Evolutionary conservation across 2,329 filamentous ascomycete species (phyloP).

Genomic region (Colletotrichum cuscutae): DNA sequence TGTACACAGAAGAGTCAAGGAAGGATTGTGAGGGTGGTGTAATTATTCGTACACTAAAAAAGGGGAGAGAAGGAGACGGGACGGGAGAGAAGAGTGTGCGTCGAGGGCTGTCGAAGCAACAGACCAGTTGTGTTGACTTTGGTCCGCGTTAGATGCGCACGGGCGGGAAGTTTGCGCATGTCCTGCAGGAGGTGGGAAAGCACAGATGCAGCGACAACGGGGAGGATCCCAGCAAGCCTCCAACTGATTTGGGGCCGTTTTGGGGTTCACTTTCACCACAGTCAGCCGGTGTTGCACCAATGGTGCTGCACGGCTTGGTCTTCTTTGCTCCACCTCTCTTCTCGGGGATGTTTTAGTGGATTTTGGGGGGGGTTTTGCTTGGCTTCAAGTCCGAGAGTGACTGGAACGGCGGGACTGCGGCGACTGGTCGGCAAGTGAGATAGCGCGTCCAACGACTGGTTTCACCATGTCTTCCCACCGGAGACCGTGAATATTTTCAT

Average conservation of each 20-base stretch:
- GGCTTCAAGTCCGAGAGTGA: slow-evolving; percentile 10
- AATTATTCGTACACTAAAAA: slow-evolving; percentile 15
- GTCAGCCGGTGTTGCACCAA: background rate
- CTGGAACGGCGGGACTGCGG: slow-evolving; percentile 15
- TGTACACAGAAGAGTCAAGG: background rate
- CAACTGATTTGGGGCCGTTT: background rate
- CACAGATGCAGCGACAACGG: slow-evolving; percentile 25
- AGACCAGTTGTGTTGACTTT: slow-evolving; percentile 30
- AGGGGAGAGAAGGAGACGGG: slow-evolving; percentile 11
- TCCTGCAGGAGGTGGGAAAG: slow-evolving; percentile 30
- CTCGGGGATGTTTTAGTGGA: background rate
- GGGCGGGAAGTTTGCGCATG: slow-evolving; percentile 33
- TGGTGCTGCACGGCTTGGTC: background rate
- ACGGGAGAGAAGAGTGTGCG: background rate
- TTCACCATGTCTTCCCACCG: slow-evolving; percentile 32
- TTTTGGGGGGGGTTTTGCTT: slow-evolving; percentile 1
- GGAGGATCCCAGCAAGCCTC: slow-evolving; percentile 6
- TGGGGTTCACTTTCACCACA: background rate
- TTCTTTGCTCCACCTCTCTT: background rate
- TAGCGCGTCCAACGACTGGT: slow-evolving; percentile 24
- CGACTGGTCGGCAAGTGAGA: background rate
- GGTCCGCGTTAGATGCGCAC: slow-evolving; percentile 23
- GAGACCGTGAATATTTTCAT: slow-evolving; percentile 16
- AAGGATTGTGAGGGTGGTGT: slow-evolving; percentile 5
- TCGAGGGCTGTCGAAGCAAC: slow-evolving; percentile 29